phyloP scores from a whole-genome alignment of 345 rosid species.

The Camelina neglecta region DNA sequence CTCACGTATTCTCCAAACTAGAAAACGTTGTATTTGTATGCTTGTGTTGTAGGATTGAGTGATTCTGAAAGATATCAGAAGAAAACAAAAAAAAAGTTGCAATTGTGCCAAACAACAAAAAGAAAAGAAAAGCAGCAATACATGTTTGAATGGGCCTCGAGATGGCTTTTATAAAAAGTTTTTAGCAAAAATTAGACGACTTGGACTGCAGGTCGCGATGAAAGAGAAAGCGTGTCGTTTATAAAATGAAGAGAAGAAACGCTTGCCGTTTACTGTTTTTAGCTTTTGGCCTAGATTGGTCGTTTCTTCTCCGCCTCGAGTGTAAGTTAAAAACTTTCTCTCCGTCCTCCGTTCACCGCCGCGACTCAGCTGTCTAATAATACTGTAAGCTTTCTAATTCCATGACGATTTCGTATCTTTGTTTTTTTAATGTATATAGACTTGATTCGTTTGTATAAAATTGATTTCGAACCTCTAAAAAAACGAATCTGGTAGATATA shows the following conservation, averaged over 20 bases:
- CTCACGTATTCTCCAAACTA: background rate
- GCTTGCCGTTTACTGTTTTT: constrained; percentile 21
- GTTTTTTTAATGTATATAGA: background rate
- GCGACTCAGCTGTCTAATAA: constrained; percentile 14
- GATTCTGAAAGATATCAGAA: background rate
- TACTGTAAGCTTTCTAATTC: constrained; percentile 39
- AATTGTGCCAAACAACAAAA: background rate
- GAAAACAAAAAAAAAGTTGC: background rate
- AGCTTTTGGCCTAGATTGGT: background rate
- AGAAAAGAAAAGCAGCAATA: background rate
- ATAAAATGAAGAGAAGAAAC: background rate
- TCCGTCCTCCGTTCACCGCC: constrained; percentile 20
- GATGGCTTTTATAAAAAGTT: background rate
- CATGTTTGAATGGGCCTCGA: constrained; percentile 4
- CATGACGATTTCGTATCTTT: constrained; percentile 19
- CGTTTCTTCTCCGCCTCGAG: background rate
- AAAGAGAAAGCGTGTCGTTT: constrained; percentile 24
- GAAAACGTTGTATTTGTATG: background rate
- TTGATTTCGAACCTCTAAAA: background rate
- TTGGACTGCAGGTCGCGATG: background rate
- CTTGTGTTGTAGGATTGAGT: constrained; percentile 2
- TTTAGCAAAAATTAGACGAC: background rate
- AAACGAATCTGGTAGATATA: constrained; percentile 2
- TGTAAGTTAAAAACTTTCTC: background rate
- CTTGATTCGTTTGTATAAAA: background rate